Evolutionary conservation across 805 yeast species (phyloP).

Genomic region (Hanseniaspora thailandica): DNA sequence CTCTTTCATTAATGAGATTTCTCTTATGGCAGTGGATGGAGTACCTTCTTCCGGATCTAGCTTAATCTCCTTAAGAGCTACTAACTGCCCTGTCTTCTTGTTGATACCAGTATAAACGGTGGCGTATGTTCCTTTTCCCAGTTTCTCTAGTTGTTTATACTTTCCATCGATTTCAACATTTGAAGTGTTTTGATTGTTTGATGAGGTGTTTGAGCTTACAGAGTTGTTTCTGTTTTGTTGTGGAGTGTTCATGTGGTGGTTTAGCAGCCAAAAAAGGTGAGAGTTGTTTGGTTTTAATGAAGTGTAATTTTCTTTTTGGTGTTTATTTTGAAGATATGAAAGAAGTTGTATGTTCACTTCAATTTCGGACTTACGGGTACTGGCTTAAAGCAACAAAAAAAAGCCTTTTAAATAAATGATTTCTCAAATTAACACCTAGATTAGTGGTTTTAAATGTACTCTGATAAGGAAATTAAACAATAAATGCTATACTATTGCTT

Average conservation of each 20-base stretch:
- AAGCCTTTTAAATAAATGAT: too few species aligned
- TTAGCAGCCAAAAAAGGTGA: neutral
- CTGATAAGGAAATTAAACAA: too few species aligned
- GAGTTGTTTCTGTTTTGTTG: constrained; percentile 11
- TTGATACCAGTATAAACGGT: constrained; percentile 95
- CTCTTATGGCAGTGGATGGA: constrained; percentile 95
- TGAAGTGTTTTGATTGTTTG: neutral
- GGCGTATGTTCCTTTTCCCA: constrained; percentile 74
- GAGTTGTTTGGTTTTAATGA: neutral
- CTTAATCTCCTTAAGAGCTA: constrained; percentile 89
- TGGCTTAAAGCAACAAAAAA: too few species aligned
- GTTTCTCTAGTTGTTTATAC: constrained; percentile 29
- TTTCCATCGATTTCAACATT: constrained; percentile 15
- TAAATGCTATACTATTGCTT: too few species aligned
- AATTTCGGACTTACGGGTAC: too few species aligned
- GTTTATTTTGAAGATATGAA: too few species aligned
- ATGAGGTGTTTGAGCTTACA: constrained; percentile 1
- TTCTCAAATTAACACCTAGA: too few species aligned
- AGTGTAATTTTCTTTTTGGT: neutral
- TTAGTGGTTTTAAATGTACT: too few species aligned
- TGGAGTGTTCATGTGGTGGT: neutral
- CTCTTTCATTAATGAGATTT: constrained; percentile 86
- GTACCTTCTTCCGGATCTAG: constrained; percentile 97
- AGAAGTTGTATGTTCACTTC: too few species aligned
- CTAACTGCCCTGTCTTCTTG: constrained; percentile 82